Base-by-base conservation (phyloP, 2,329 filamentous ascomycete genomes). In the Tolypocladium sp. region DNA sequence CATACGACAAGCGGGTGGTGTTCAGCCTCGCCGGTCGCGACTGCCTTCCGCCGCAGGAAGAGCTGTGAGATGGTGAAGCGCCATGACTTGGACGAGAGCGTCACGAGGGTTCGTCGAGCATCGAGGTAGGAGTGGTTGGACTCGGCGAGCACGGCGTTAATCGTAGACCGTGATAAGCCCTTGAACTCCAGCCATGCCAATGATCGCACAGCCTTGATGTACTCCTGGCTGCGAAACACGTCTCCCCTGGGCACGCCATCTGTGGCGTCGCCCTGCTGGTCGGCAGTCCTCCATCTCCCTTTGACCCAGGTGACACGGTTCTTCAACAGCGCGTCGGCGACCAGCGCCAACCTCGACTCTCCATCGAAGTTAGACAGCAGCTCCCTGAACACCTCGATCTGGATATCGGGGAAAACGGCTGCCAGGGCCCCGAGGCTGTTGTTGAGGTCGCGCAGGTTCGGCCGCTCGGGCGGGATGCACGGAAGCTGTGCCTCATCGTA, bases 341-440 rank as follows among this genome's bases (percentile, higher is more conserved):
- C 87, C 55, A 94, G 80, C 51, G 90, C 87, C 30, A 93, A 75
- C 63, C 89, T 79, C 62, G 89, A 93, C 71, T 92, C 88, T 66
- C 87, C 85, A 66, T 88, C 87, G 69, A 92, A 88, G 67, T 79
- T 88, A 44, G 80, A 75, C 55, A 94, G 83, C 82, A 94, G 89
- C 76, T 93, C 90, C 52, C 90, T 84, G 69, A 94, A 91, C 22
- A 92, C 90, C 65, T 92, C 89, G 61, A 90, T 79, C 71, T 91
- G 88, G n/a, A 92, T 79, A 71, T 92, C 85, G 35, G 90, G 90
- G 64, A 94, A 94, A 10, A 92, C 80, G 55, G 84, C 84, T 27
- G 85, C 83, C 51, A 94, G 81, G 15, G 81, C 84, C 61, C 83
- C 82, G 63, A 94, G 83, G 65, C 85, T 82, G 56, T 78, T 77